A percentile compares a stretch with the other conserved stretches of the same genome.
Evolutionary conservation across 2,329 filamentous ascomycete genomes (phyloP).

Genomic region (Daldinia sp.): DNA sequence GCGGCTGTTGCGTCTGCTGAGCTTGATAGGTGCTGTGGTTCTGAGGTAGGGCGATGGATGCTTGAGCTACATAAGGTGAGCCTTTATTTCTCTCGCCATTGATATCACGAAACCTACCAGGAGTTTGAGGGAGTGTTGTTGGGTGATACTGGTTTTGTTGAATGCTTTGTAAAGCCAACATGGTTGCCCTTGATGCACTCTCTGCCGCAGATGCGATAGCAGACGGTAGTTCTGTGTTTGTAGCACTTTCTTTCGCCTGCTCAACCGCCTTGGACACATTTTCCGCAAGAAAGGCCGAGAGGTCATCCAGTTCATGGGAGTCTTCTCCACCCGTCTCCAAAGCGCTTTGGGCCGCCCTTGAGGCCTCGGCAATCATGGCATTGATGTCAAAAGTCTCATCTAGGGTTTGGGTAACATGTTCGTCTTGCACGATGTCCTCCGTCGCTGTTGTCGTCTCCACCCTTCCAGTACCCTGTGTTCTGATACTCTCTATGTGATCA

Average conservation of each 20-base stretch:
- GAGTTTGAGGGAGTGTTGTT: constrained; percentile 48
- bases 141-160: constrained; percentile 52
- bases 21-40: constrained; percentile 45
- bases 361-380: constrained; percentile 52
- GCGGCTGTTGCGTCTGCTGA: constrained; percentile 21
- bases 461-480: constrained; percentile 45
- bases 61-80: constrained; percentile 43
- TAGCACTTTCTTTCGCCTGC: constrained; percentile 46
- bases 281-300: constrained; percentile 50
- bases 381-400: constrained; percentile 50
- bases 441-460: constrained; percentile 41
- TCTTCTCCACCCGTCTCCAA: constrained; percentile 41
- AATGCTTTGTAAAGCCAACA: constrained; percentile 51
- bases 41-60: constrained; percentile 25
- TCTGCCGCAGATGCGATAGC: constrained; percentile 50
- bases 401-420: constrained; percentile 39
- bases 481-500: constrained; percentile 51
- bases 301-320: constrained; percentile 45
- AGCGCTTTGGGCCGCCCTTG: constrained; percentile 49
- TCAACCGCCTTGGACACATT: constrained; percentile 51
- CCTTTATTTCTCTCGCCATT: background rate
- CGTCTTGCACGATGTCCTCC: constrained; percentile 42
- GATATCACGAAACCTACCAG: constrained; percentile 38
- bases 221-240: constrained; percentile 47
- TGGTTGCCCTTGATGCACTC: constrained; percentile 51